These are phyloP conservation scores for Nemania sp. DNA, from an alignment of 2,329 filamentous ascomycete species.

Conservation along the genomic window DNA sequence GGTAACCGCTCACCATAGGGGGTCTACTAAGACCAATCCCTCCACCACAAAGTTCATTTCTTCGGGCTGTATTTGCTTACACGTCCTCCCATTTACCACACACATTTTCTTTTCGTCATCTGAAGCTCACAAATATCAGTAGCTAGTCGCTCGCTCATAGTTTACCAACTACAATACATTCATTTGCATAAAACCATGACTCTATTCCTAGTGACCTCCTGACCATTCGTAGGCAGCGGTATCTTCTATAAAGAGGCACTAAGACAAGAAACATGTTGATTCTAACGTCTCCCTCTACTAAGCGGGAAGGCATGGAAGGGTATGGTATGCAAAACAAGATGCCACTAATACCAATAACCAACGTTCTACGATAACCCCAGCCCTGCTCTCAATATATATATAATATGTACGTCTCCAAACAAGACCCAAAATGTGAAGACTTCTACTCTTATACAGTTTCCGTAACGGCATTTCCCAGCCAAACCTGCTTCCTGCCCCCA, in stretches of 20 bases:
- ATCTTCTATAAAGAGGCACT: neutral
- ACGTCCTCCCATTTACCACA: neutral
- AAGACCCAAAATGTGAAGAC: neutral
- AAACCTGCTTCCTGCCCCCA: neutral
- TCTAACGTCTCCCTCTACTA: neutral
- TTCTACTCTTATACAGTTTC: neutral
- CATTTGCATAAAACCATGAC: neutral
- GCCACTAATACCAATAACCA: neutral
- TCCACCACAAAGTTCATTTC: slow-evolving; percentile 12
- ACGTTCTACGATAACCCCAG: neutral
- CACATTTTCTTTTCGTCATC: slow-evolving; percentile 5
- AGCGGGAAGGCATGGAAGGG: neutral
- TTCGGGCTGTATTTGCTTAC: neutral
- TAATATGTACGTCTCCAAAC: no score
- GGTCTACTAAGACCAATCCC: neutral
- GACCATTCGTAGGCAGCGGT: neutral
- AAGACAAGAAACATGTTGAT: neutral
- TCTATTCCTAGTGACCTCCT: neutral
- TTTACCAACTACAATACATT: slow-evolving; percentile 23
- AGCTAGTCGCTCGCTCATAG: slow-evolving; percentile 29
- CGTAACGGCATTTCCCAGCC: neutral
- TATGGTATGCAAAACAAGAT: neutral
- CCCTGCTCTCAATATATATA: neutral
- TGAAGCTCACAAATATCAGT: neutral
- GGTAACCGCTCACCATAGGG: slow-evolving; percentile 7